Percentiles rank a stretch among this genome's conserved stretches.
Conservation (phyloP, 2,329 filamentous ascomycete species). For the Talaromyces sp. region DNA sequence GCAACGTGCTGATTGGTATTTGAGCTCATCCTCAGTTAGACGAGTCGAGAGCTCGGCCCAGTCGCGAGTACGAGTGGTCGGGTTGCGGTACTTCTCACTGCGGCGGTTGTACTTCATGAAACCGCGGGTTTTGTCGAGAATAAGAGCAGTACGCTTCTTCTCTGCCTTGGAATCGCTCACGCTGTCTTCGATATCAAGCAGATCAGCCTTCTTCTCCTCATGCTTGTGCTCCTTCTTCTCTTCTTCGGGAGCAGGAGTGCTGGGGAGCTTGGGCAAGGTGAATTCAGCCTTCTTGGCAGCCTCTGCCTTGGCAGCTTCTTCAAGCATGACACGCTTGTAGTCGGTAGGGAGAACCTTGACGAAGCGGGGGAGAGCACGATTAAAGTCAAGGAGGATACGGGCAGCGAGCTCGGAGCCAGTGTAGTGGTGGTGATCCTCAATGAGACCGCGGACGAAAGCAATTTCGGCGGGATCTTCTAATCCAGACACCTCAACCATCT, state of each 20-base stretch:
- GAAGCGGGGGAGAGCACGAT: conserved; percentile 81
- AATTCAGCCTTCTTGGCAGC: conserved; percentile 82
- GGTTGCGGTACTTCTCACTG: conserved; percentile 85
- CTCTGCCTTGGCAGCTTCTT: conserved; percentile 80
- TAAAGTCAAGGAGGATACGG: conserved; percentile 92
- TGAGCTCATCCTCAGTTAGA: conserved; percentile 88
- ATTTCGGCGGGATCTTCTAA: conserved; percentile 85
- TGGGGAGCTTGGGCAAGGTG: conserved; percentile 66
- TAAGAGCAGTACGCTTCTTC: conserved; percentile 83
- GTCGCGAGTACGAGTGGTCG: conserved; percentile 80
- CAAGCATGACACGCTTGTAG: conserved; percentile 88
- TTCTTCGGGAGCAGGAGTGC: conserved; percentile 41
- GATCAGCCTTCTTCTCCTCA: conserved; percentile 65
- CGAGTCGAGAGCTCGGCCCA: conserved; percentile 89
- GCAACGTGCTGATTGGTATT: conserved; percentile 93
- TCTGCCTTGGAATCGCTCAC: conserved; percentile 78
- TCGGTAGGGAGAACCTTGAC: conserved; percentile 91
- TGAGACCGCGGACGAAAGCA: conserved; percentile 81
- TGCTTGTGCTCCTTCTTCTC: conserved; percentile 58
- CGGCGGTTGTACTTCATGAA: conserved; percentile 97
- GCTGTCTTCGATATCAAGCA: conserved; percentile 88
- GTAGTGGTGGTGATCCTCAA: conserved; percentile 97
- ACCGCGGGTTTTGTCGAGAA: conserved; percentile 94
- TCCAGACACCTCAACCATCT: conserved; percentile 89
- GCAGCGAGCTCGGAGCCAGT: conserved; percentile 93